Conservation (phyloP, 116 monocot species). For the Posidonia oceanica region DNA sequence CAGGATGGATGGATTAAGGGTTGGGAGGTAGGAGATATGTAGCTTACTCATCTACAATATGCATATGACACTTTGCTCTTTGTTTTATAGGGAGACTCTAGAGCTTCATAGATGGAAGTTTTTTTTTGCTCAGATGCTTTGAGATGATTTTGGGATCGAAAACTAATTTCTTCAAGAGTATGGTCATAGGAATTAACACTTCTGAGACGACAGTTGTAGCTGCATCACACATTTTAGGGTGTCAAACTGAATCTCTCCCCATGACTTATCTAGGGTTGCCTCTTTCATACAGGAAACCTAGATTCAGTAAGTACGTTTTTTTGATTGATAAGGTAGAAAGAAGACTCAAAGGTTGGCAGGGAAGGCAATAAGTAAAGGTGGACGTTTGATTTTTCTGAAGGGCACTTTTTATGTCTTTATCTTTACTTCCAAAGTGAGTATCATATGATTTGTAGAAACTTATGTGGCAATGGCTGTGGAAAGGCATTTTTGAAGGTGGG, state of each 20-base stretch:
- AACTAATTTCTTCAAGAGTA: background rate
- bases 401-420: too few species aligned
- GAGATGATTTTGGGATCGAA: background rate
- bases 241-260: background rate
- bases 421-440: too few species aligned
- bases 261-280: background rate
- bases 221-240: background rate
- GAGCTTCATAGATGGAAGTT: background rate
- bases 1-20: background rate
- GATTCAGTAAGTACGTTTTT: background rate
- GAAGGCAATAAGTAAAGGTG: too few species aligned
- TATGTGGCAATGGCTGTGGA: too few species aligned
- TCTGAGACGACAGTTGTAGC: background rate
- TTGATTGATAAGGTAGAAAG: background rate
- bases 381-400: too few species aligned
- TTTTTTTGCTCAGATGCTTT: background rate
- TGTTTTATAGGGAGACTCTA: background rate
- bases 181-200: background rate
- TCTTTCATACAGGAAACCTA: background rate
- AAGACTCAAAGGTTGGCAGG: background rate
- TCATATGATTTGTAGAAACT: too few species aligned
- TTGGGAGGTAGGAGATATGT: background rate
- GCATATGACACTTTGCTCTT: background rate
- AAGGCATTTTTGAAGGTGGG: too few species aligned
- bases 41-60: background rate